Evolutionary conservation across 2,329 filamentous ascomycete genomes (phyloP).

Genomic region (Aspergillus eucalypticola): DNA sequence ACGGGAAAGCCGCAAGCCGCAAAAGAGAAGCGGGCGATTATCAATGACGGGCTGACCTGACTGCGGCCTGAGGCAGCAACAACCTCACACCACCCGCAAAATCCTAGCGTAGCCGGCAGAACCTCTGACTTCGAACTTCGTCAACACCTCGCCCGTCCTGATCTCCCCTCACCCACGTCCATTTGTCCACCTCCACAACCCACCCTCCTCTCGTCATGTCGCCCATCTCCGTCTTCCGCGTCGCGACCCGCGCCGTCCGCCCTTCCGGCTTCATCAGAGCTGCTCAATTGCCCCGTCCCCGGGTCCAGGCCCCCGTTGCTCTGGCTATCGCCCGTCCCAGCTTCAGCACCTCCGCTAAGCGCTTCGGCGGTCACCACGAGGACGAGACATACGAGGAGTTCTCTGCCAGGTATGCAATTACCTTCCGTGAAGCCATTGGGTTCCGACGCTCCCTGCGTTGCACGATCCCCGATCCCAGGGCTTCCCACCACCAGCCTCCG

Average conservation of each 20-base stretch:
- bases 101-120: slow-evolving; percentile 31
- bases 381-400: slow-evolving; percentile 99
- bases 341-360: slow-evolving; percentile 57
- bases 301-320: slow-evolving; percentile 58
- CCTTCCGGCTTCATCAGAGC: slow-evolving; percentile 64
- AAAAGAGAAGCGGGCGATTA: slow-evolving; percentile 12
- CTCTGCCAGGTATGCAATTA: slow-evolving; percentile 75
- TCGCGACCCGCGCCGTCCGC: slow-evolving; percentile 67
- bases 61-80: slow-evolving; percentile 26
- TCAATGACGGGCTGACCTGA: slow-evolving; percentile 15
- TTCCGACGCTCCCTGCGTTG: slow-evolving; percentile 13
- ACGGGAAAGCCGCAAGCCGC: slow-evolving; percentile 22
- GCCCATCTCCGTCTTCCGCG: slow-evolving; percentile 68
- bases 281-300: slow-evolving; percentile 59
- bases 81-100: slow-evolving; percentile 43
- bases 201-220: slow-evolving; percentile 54
- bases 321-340: slow-evolving; percentile 62
- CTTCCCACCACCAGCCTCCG: slow-evolving; percentile 2
- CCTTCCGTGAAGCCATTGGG: slow-evolving; percentile 27
- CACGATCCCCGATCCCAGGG: slow-evolving; percentile 16
- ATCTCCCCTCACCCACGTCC: slow-evolving; percentile 21
- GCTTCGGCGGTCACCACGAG: slow-evolving; percentile 64
- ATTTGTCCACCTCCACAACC: slow-evolving; percentile 29
- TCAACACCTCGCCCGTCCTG: slow-evolving; percentile 23
- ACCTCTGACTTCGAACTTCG: slow-evolving; percentile 27